Percentiles rank a stretch among this genome's conserved stretches.
These are phyloP conservation scores for Zygoascus bituminiphila DNA, from an alignment of 805 yeast species.

Conservation along the genomic window DNA sequence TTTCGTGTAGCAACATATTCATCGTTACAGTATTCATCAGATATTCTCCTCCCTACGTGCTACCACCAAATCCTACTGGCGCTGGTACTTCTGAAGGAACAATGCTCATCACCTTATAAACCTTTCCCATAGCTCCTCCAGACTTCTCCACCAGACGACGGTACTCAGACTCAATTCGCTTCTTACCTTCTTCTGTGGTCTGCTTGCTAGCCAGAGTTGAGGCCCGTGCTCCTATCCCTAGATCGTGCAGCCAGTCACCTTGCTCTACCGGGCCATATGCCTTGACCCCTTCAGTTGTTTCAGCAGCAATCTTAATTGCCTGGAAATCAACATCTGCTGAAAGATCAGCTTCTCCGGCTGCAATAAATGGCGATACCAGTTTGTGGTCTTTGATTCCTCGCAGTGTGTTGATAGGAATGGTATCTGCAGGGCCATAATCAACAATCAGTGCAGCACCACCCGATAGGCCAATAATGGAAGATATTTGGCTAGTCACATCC, in stretches of 20 bases:
- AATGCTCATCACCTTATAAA: slow-evolving; percentile 64
- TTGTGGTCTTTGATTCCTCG: slow-evolving; percentile 68
- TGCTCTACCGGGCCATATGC: slow-evolving; percentile 59
- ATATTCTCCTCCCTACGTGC: no score
- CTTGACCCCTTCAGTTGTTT: slow-evolving; percentile 21
- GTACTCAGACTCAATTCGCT: slow-evolving; percentile 49
- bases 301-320: slow-evolving; percentile 39
- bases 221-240: slow-evolving; percentile 69
- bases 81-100: slow-evolving; percentile 36
- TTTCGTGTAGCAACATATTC: no score
- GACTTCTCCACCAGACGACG: slow-evolving; percentile 54
- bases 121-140: slow-evolving; percentile 61
- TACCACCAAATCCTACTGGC: slow-evolving; percentile 50
- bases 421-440: slow-evolving; percentile 64
- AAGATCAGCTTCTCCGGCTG: slow-evolving; percentile 73
- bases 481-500: slow-evolving; percentile 46
- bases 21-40: no score
- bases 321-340: slow-evolving; percentile 79
- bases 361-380: slow-evolving; percentile 64
- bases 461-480: slow-evolving; percentile 33
- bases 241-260: slow-evolving; percentile 66
- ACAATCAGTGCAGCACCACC: slow-evolving; percentile 61
- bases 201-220: slow-evolving; percentile 38
- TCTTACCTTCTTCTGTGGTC: slow-evolving; percentile 37
- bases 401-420: slow-evolving; percentile 61